Conservation (phyloP, 2,329 filamentous ascomycete genomes). For the Ampelomyces quisqualis region DNA sequence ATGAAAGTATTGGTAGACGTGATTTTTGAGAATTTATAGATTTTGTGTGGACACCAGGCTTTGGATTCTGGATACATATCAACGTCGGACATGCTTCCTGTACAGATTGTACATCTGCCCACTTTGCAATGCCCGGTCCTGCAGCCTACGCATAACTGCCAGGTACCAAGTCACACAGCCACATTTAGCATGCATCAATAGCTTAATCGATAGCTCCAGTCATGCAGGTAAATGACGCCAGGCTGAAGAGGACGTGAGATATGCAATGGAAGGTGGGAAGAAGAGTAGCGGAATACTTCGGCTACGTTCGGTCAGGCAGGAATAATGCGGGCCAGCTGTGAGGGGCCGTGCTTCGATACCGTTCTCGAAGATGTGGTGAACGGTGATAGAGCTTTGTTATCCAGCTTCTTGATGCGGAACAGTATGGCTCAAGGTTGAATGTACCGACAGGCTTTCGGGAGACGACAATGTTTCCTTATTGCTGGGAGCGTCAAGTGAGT, state of each 20-base stretch:
- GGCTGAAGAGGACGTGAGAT: conserved; percentile 18
- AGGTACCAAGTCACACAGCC: conserved; percentile 13
- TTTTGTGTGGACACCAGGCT: too few species aligned
- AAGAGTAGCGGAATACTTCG: conserved; percentile 23
- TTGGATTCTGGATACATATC: too few species aligned
- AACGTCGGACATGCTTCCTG: too few species aligned
- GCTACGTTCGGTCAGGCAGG: conserved; percentile 17
- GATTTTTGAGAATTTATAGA: too few species aligned
- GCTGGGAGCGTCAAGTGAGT: not conserved
- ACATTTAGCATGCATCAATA: conserved; percentile 20
- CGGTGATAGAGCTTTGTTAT: conserved; percentile 3
- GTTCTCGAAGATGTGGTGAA: conserved; percentile 11
- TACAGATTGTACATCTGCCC: too few species aligned
- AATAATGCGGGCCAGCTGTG: conserved; percentile 8
- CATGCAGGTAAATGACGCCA: conserved; percentile 1
- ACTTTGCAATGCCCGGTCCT: too few species aligned
- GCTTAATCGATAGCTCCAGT: conserved; percentile 16
- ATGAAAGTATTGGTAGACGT: too few species aligned
- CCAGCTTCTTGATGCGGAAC: not conserved
- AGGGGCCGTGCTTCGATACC: conserved; percentile 24
- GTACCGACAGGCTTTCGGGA: not conserved
- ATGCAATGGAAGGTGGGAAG: conserved; percentile 25
- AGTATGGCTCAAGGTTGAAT: not conserved
- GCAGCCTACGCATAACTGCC: too few species aligned
- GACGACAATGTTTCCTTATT: conserved; percentile 1